Conservation (phyloP, 495 filamentous ascomycete species). For the Saxophila tyrrhenica region DNA sequence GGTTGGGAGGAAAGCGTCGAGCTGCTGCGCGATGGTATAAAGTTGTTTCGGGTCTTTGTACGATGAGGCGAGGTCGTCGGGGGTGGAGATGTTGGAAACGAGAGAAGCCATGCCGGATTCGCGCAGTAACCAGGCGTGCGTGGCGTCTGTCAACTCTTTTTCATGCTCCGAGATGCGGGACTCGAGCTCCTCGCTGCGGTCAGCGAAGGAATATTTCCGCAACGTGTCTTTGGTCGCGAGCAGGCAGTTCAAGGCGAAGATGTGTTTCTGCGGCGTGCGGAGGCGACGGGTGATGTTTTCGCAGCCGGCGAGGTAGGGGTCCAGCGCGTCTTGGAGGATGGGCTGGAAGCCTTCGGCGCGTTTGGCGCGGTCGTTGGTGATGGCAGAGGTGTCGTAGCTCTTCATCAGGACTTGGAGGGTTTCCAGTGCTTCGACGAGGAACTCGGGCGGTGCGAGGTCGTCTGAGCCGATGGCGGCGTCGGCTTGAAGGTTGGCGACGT, state of each 20-base stretch:
- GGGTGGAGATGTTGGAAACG: conserved; percentile 46
- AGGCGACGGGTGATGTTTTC: conserved; percentile 55
- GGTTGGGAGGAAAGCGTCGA: conserved; percentile 86
- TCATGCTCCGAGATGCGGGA: conserved; percentile 30
- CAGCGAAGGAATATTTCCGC: conserved; percentile 46
- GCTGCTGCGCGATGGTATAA: conserved; percentile 53
- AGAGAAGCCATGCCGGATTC: conserved; percentile 63
- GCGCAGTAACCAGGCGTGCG: conserved; percentile 57
- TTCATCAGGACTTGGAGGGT: conserved; percentile 64
- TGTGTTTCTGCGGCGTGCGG: conserved; percentile 43
- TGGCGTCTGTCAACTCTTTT: conserved; percentile 42
- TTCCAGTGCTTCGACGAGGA: conserved; percentile 69
- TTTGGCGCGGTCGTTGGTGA: conserved; percentile 38
- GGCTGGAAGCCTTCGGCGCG: conserved; percentile 46
- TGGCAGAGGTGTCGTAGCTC: conserved; percentile 71
- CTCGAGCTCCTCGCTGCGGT: conserved; percentile 36
- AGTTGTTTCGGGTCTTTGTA: conserved; percentile 51
- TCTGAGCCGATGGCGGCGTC: conserved; percentile 54
- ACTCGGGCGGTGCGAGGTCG: conserved; percentile 70
- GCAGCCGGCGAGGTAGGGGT: conserved; percentile 71
- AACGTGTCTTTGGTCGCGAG: conserved; percentile 44
- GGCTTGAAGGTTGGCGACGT: conserved; percentile 57
- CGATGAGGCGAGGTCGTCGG: conserved; percentile 41
- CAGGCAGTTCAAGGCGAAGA: conserved; percentile 78
- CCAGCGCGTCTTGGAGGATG: conserved; percentile 70